phyloP scores from a whole-genome alignment of 805 yeast species.

The Starmerella cellae region DNA sequence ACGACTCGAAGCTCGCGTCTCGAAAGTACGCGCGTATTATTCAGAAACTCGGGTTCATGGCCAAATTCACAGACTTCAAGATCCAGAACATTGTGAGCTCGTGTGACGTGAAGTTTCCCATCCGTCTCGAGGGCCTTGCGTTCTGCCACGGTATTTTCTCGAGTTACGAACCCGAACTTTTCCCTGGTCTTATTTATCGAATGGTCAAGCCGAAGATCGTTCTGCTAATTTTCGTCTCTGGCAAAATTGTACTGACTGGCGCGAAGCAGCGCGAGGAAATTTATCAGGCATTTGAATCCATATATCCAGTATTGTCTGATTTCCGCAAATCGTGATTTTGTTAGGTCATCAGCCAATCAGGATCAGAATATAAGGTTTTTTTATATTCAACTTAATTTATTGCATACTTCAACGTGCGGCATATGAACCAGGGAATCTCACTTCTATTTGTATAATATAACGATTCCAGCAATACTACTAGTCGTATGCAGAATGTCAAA shows the following conservation, averaged over 20 bases:
- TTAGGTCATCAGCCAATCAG: too few relatives aligned
- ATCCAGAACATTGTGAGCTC: conserved; percentile 97
- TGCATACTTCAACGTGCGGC: conserved; percentile 3
- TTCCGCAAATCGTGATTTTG: conserved; percentile 64
- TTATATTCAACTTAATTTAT: conserved; percentile 4
- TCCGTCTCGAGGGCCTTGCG: conserved; percentile 92
- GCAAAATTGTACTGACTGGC: conserved; percentile 95
- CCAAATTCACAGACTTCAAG: conserved; percentile 94
- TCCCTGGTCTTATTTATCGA: conserved; percentile 96
- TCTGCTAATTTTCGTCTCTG: conserved; percentile 85
- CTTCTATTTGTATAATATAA: background rate
- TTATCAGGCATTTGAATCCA: conserved; percentile 95
- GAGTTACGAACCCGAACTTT: conserved; percentile 93
- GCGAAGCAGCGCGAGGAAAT: conserved; percentile 98
- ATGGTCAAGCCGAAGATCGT: conserved; percentile 99
- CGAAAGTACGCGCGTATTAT: conserved; percentile 96
- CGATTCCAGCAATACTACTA: too few relatives aligned
- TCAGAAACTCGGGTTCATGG: conserved; percentile 94
- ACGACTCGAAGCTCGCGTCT: conserved; percentile 94
- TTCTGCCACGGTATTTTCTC: conserved; percentile 98
- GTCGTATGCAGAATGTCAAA: too few relatives aligned
- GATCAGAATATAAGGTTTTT: too few relatives aligned
- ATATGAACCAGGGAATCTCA: background rate
- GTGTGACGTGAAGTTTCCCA: conserved; percentile 97
- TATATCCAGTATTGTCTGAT: conserved; percentile 95